Percentiles rank a stretch among this genome's conserved stretches.
Evolutionary conservation across 345 rosid species (phyloP).

Genomic region (Populus deltoides): DNA sequence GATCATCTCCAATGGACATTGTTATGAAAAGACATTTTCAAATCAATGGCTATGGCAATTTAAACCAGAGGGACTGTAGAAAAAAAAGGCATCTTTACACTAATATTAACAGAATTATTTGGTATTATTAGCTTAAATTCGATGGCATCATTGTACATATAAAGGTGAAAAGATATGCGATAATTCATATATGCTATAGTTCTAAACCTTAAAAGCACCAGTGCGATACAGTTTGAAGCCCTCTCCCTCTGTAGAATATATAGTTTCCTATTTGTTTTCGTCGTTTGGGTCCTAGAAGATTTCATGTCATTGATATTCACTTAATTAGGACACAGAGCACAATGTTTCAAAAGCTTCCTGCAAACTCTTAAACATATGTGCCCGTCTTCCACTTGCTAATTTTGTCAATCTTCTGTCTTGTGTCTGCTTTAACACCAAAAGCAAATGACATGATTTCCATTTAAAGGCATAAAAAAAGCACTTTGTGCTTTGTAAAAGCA

Average conservation of each 20-base stretch:
- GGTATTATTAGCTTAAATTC: background rate
- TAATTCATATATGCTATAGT: conserved; percentile 10
- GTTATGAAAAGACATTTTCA: too few relatives aligned
- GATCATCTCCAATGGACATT: too few relatives aligned
- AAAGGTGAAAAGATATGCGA: conserved; percentile 12
- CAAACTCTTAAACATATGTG: background rate
- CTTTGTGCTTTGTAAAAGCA: conserved; percentile 30
- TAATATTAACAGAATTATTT: too few relatives aligned
- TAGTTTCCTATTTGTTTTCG: background rate
- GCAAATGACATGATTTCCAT: conserved; percentile 24
- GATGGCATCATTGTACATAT: background rate
- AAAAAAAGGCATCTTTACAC: too few relatives aligned
- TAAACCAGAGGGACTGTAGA: too few relatives aligned
- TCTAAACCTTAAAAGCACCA: conserved; percentile 25
- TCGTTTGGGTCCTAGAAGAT: conserved; percentile 8
- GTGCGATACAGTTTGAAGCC: background rate
- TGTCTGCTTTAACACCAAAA: conserved; percentile 4
- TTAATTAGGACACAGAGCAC: conserved; percentile 6
- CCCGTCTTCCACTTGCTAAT: conserved; percentile 27
- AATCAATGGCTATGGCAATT: too few relatives aligned
- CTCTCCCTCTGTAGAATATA: background rate
- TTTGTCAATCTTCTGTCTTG: conserved; percentile 13
- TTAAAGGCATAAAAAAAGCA: conserved; percentile 20
- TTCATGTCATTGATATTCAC: conserved; percentile 1
- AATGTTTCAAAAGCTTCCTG: conserved; percentile 17